phyloP scores from a whole-genome alignment of 2,329 filamentous ascomycete genomes.

The Laburnicola sp. region DNA sequence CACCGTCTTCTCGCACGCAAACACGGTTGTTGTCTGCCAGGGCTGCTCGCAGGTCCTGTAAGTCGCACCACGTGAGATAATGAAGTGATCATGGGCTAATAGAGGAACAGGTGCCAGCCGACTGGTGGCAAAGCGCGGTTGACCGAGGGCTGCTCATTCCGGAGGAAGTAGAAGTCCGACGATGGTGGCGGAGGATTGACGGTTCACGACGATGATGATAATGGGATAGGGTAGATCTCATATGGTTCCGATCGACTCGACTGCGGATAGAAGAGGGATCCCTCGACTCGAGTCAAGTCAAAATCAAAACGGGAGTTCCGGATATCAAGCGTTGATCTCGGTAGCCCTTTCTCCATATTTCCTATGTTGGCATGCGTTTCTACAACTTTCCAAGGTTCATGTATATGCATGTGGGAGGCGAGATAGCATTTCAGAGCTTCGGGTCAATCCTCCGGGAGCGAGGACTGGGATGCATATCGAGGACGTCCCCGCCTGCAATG shows the following conservation, averaged over 20 bases:
- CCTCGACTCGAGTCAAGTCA: slow-evolving; percentile 48
- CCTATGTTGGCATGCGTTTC: slow-evolving; percentile 46
- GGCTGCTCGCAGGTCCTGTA: slow-evolving; percentile 96
- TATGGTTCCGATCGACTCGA: slow-evolving; percentile 47
- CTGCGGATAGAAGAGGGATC: slow-evolving; percentile 51
- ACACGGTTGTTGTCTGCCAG: slow-evolving; percentile 99
- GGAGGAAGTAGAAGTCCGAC: slow-evolving; percentile 85
- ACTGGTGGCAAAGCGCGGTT: slow-evolving; percentile 98
- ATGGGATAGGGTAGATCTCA: slow-evolving; percentile 47
- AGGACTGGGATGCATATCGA: slow-evolving; percentile 51
- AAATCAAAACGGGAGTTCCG: slow-evolving; percentile 50
- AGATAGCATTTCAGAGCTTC: slow-evolving; percentile 49
- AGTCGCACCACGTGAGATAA: slow-evolving; percentile 21
- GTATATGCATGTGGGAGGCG: slow-evolving; percentile 49
- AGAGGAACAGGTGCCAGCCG: slow-evolving; percentile 72
- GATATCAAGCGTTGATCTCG: slow-evolving; percentile 50
- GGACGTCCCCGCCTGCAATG: slow-evolving; percentile 52
- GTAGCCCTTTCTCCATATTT: slow-evolving; percentile 44
- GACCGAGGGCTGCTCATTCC: slow-evolving; percentile 99
- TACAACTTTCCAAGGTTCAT: slow-evolving; percentile 44
- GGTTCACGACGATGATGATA: slow-evolving; percentile 45
- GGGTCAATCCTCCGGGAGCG: slow-evolving; percentile 42
- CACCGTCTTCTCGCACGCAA: slow-evolving; percentile 99
- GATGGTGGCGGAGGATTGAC: slow-evolving; percentile 37
- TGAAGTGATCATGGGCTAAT: slow-evolving; percentile 28